Evolutionary conservation across 176 grass and related monocot species (phyloP), one percentile per base, ranked within the genome.

Genomic region (Oryza rufipogon): DNA sequence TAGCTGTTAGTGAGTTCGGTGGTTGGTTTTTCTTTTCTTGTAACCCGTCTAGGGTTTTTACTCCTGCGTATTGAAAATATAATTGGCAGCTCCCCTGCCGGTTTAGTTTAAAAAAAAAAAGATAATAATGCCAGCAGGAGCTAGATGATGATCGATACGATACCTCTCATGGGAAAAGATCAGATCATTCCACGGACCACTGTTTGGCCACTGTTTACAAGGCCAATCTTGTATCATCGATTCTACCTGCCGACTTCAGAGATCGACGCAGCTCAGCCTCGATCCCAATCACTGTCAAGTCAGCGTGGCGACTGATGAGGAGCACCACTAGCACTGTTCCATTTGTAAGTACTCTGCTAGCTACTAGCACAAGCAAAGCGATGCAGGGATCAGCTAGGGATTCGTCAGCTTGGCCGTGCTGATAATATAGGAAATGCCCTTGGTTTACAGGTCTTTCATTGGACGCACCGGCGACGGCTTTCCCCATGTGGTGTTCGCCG

Each of bases 401-500:
- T 5, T 16, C 47, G 47, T 49, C 36, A 23, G 28, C 54, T 2
- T 36, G 64, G 76, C 76, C 25, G 0, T 20, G n/a, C 0, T n/a
- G 22, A 75, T 73, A 79, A 86, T 73, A 14, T 74, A 80, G 20
- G 45, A 66, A 80, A 86, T 80, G 52, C 19, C 56, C 20, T 23
- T 63, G n/a, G n/a, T 10, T 63, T 49, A 64, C 44, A 20, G 45
- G 17, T 30, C 9, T 11, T 17, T 25, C 60, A 19, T 73, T 60
- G 77, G 61, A 58, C 54, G 54, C 54, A n/a, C 14, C 54, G 54
- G 14, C 39, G 51, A 48, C 49, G 32, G 67, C 74, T 34, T 74
- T 68, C 73, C 66, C 68, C 84, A 87, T 87, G 89, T 80, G 84
- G 78, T 65, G 75, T 65, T 47, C 82, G 83, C 84, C 84, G 88